Conservation (phyloP, 2,329 filamentous ascomycete species). For the Gyromitra esculenta region DNA sequence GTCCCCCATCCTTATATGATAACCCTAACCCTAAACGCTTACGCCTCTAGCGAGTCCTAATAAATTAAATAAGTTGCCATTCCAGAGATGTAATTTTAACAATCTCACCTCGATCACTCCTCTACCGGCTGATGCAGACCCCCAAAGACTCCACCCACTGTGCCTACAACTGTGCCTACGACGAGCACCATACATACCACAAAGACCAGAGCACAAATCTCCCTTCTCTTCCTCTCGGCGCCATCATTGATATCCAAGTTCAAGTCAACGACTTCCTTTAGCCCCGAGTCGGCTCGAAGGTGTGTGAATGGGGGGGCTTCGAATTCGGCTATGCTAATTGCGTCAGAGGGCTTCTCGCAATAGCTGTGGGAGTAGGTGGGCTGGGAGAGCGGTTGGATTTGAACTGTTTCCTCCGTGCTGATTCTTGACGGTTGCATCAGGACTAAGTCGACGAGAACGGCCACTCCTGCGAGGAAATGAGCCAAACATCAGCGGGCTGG, state of each 20-base stretch:
- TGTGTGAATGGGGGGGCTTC: neutral
- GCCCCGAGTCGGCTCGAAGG: neutral
- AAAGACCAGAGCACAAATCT: slow-evolving; percentile 4
- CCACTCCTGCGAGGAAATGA: neutral
- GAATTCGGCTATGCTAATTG: neutral
- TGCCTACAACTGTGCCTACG: slow-evolving; percentile 3
- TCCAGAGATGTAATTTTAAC: neutral
- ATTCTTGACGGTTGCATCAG: neutral
- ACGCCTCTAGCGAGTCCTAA: neutral
- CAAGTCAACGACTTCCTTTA: neutral
- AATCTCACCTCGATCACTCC: slow-evolving; percentile 1
- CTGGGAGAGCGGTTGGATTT: neutral
- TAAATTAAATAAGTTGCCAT: neutral
- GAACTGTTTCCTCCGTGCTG: slow-evolving; percentile 3
- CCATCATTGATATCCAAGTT: neutral
- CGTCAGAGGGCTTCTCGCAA: neutral
- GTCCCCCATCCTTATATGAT: neutral
- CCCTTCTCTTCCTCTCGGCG: neutral
- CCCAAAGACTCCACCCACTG: slow-evolving; percentile 19
- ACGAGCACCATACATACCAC: neutral
- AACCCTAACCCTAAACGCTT: neutral
- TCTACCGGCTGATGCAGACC: slow-evolving; percentile 2
- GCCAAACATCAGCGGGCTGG: neutral
- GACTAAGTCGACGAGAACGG: too few relatives aligned
- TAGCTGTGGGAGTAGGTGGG: neutral